Evolutionary conservation across 768 basidiomycete genomes (phyloP), one percentile per base, ranked within the genome.

Genomic region (Mycena albidolilacea): DNA sequence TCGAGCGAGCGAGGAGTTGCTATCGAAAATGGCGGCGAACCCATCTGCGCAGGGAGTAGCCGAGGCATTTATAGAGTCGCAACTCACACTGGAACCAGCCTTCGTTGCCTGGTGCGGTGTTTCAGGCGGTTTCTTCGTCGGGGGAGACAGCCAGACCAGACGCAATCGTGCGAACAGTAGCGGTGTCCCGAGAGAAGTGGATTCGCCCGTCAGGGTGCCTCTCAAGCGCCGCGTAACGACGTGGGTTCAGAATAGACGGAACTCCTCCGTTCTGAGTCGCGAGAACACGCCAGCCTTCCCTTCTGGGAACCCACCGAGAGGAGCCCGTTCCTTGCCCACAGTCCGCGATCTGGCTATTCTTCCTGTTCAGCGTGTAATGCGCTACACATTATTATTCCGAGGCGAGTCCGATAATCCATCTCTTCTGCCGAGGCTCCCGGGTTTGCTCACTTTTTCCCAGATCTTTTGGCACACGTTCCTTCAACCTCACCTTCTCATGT

Each of bases 321-420:
- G 12, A 39, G 21, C 43, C 52, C 35, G 77, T 70, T 48, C 57
- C 48, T 39, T 48, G 76, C 70, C 81, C 70, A 59, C 73, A 39
- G 84, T 91, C 30, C 83, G 90, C 64, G 92, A 92, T 69, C 78
- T 93, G 38, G 90, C 90, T 2, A 91, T 93, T 65, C 82, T 89
- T 74, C 91, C 91, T 19, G 86, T 87, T 15, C 91, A 93, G 77
- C 84, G 92, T 21, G 85, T 91, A n/a, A 88, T 88, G 80, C 84
- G 91, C 72, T 92, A 92, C 78, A 89, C 88, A 2, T 77, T 92
- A 48, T 81, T 91, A 54, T 92, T 89, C 72, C 87, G 83, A 85
- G 91, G 91, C 90, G 70, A 67, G 84, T 81, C 60, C 44, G 41
- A 17, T 2, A 65, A 44, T n/a, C 30, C 30, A 30, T 30, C 11